phyloP scores from a whole-genome alignment of 805 yeast genomes.

The Pichia nanzhaoensis region DNA sequence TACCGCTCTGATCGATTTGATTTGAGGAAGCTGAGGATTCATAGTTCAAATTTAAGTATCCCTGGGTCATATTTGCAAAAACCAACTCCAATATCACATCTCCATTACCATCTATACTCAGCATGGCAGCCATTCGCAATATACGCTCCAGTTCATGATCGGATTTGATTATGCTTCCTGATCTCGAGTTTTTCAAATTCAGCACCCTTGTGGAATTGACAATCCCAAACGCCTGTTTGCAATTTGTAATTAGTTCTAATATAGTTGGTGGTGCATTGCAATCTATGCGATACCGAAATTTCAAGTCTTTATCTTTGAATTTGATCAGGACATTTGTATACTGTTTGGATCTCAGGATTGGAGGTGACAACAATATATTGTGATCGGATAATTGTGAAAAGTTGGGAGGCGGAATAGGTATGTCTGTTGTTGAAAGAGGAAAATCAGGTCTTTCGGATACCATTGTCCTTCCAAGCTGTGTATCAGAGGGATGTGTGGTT shows the following conservation, averaged over 20 bases:
- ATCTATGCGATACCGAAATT: conserved; percentile 57
- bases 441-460: conserved; percentile 9
- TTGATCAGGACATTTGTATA: conserved; percentile 36
- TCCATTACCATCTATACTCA: conserved; percentile 19
- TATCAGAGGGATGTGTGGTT: no score
- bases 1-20: background rate
- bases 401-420: conserved; percentile 14
- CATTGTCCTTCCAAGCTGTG: no score
- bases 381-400: background rate
- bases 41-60: conserved; percentile 24
- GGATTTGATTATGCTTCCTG: conserved; percentile 31
- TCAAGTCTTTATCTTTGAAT: conserved; percentile 48
- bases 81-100: conserved; percentile 37
- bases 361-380: conserved; percentile 3
- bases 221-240: conserved; percentile 63
- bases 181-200: conserved; percentile 30
- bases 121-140: conserved; percentile 26
- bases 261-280: conserved; percentile 77
- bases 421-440: conserved; percentile 15
- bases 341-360: conserved; percentile 19
- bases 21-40: conserved; percentile 13
- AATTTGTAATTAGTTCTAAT: conserved; percentile 71
- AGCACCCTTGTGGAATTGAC: conserved; percentile 31
- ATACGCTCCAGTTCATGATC: conserved; percentile 43
- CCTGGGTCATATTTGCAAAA: conserved; percentile 23